Evolutionary conservation across 2,329 filamentous ascomycete genomes (phyloP).

Genomic region (Macrophomina pseudophaseolina): DNA sequence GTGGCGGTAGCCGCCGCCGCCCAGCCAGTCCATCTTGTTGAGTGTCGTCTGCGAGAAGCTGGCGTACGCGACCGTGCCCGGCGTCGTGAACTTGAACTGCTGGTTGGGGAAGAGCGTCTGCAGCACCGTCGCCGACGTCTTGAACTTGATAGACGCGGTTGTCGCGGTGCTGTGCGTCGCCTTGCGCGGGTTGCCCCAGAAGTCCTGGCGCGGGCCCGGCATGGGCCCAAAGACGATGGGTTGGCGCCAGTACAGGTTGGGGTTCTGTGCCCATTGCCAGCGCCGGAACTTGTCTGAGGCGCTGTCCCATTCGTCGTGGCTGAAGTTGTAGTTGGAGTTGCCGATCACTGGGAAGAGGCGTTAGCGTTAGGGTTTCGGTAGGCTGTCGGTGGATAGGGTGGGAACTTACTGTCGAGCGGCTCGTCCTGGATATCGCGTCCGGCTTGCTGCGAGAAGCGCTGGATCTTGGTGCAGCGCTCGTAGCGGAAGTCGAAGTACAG

Average conservation of each 20-base stretch:
- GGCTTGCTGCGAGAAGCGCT: conserved; percentile 61
- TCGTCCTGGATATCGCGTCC: conserved; percentile 53
- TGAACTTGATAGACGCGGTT: conserved; percentile 49
- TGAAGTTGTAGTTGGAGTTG: conserved; percentile 56
- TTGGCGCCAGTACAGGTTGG: conserved; percentile 47
- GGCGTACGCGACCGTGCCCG: conserved; percentile 47
- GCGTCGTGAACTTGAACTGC: conserved; percentile 43
- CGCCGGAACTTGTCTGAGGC: conserved; percentile 57
- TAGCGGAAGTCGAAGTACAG: conserved; percentile 66
- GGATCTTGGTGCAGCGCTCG: conserved; percentile 63
- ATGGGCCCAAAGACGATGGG: conserved; percentile 49
- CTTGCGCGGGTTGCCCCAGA: conserved; percentile 33
- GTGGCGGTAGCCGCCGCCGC: conserved; percentile 63
- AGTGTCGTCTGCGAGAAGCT: conserved; percentile 47
- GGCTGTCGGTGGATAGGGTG: neutral
- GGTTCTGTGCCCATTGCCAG: conserved; percentile 54
- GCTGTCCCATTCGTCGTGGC: conserved; percentile 64
- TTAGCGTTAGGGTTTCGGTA: neutral
- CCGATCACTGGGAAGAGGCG: neutral
- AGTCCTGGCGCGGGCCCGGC: conserved; percentile 46
- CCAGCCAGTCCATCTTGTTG: conserved; percentile 64
- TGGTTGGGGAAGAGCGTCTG: conserved; percentile 47
- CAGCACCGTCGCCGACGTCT: conserved; percentile 46
- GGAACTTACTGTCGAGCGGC: conserved; percentile 6
- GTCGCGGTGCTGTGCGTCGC: conserved; percentile 39